phyloP scores from a whole-genome alignment of 1,284 basidiomycete species.

The Cerrena zonata region DNA sequence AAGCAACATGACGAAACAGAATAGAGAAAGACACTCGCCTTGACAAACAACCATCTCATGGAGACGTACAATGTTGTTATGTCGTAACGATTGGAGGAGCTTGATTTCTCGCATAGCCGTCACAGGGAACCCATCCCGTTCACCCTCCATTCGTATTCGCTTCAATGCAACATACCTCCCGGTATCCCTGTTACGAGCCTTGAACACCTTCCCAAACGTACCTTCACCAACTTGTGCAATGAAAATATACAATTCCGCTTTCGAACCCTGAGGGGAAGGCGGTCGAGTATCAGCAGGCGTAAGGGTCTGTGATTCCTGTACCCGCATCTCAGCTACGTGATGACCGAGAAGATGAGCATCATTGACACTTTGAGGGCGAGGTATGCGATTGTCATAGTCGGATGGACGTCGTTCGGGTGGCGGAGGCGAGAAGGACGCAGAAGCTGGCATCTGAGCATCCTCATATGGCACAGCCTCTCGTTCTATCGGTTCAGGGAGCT shows the following conservation, averaged over 20 bases:
- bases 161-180: conserved; percentile 86
- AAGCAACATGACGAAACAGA: conserved; percentile 6
- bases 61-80: conserved; percentile 84
- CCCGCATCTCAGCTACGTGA: neutral
- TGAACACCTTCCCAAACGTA: conserved; percentile 99
- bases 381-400: neutral
- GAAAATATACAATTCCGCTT: conserved; percentile 75
- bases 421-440: neutral
- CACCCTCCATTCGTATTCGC: conserved; percentile 95
- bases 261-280: conserved; percentile 20
- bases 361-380: neutral
- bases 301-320: neutral
- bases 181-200: conserved; percentile 79
- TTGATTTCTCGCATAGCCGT: conserved; percentile 99
- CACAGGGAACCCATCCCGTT: conserved; percentile 96
- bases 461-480: neutral
- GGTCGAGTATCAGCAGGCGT: conserved; percentile 8
- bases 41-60: conserved; percentile 99
- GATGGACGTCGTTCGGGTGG: neutral
- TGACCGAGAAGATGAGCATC: neutral
- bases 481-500: neutral
- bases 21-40: conserved; percentile 45
- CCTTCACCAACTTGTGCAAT: conserved; percentile 96
- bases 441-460: neutral
- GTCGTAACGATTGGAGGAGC: conserved; percentile 84